Conservation (phyloP, 2,329 filamentous ascomycete species). For the Dissoconium aciculare region DNA sequence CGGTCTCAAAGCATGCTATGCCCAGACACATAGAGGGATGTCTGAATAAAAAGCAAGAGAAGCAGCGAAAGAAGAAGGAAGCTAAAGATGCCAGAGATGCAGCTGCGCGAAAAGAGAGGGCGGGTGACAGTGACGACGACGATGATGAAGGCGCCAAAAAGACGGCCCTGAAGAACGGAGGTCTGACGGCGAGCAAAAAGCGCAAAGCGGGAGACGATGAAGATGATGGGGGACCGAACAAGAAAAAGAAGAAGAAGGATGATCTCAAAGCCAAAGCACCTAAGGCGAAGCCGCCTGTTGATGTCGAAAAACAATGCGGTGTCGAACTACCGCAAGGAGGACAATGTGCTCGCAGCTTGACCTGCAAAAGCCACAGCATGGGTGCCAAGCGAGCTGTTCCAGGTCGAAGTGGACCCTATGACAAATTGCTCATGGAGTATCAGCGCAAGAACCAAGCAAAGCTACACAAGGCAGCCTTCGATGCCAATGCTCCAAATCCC, state of each 20-base stretch:
- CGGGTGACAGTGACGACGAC: slow-evolving; percentile 28
- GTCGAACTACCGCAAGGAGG: slow-evolving; percentile 71
- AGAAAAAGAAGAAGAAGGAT: slow-evolving; percentile 58
- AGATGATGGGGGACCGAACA: slow-evolving; percentile 60
- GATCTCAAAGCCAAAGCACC: slow-evolving; percentile 45
- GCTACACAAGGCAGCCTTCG: slow-evolving; percentile 89
- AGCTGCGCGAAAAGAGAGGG: slow-evolving; percentile 30
- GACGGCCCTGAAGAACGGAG: slow-evolving; percentile 18
- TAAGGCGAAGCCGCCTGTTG: slow-evolving; percentile 78
- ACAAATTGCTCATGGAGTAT: slow-evolving; percentile 56
- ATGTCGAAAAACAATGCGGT: slow-evolving; percentile 85
- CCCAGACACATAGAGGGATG: slow-evolving; percentile 72
- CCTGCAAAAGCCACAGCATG: slow-evolving; percentile 85
- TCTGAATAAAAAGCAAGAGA: slow-evolving; percentile 63
- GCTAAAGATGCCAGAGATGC: slow-evolving; percentile 43
- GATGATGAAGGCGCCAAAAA: slow-evolving; percentile 20
- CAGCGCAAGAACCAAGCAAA: slow-evolving; percentile 97
- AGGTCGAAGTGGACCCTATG: slow-evolving; percentile 72
- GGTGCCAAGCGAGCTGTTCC: slow-evolving; percentile 80
- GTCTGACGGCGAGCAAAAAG: slow-evolving; percentile 25
- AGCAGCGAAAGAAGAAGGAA: slow-evolving; percentile 46
- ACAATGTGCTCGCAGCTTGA: slow-evolving; percentile 71
- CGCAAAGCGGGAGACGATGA: slow-evolving; percentile 37
- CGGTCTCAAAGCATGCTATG: slow-evolving; percentile 59
- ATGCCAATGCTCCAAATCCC: slow-evolving; percentile 69